Conservation (phyloP, 208 protist genomes). For the Plasmodiophora brassicae region DNA sequence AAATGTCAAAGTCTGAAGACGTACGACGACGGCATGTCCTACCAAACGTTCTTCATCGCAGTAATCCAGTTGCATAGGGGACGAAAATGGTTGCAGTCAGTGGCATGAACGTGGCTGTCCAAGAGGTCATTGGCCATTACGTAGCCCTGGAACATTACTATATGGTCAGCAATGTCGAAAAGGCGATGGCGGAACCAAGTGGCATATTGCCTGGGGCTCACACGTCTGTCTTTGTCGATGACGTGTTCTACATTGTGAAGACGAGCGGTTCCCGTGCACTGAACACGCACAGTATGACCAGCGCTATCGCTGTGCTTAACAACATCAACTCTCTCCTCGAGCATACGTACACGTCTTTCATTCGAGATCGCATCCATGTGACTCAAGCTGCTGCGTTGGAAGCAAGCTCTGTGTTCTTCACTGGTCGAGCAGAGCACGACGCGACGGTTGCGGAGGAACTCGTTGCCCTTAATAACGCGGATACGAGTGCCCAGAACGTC, state of each 20-base stretch:
- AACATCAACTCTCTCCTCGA: conserved; percentile 27
- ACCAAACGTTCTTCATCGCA: too few species aligned
- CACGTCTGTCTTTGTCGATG: neutral
- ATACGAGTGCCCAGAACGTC: conserved; percentile 18
- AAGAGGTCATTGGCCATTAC: neutral
- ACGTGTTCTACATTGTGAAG: conserved; percentile 32
- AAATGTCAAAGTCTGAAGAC: too few species aligned
- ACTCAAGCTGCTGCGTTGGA: neutral
- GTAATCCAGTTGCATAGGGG: neutral
- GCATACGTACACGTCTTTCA: neutral
- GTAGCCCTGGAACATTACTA: neutral
- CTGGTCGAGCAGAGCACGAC: neutral
- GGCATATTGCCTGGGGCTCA: neutral
- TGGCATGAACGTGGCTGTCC: neutral
- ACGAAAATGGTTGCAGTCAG: neutral
- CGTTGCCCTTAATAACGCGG: neutral
- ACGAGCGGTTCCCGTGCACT: neutral
- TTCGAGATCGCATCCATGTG: neutral
- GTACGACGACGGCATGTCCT: too few species aligned
- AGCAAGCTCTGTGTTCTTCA: neutral
- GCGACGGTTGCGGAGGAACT: neutral
- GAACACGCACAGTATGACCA: neutral
- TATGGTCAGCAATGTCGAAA: conserved; percentile 5
- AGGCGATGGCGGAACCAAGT: neutral
- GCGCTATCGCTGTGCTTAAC: neutral